Evolutionary conservation across 805 yeast genomes (phyloP).

Genomic region (Sporopachydermia lactativora): DNA sequence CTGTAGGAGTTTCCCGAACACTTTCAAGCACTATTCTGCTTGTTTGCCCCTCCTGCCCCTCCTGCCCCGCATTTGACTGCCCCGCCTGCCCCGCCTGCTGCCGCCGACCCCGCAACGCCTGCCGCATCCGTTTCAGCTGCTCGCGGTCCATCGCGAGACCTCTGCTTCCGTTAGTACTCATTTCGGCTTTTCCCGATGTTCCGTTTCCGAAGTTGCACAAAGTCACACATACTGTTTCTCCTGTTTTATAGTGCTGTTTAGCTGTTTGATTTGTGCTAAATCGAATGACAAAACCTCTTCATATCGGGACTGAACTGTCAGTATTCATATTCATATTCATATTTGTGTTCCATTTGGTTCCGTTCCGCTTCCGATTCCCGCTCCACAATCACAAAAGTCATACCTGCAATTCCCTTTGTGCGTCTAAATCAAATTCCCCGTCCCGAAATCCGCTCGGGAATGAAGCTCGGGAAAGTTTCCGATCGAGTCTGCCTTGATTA

Average conservation of each 20-base stretch:
- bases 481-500: not conserved
- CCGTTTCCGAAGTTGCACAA: not conserved
- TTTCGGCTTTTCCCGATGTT: not conserved
- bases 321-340: too few relatives aligned
- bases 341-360: too few relatives aligned
- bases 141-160: not conserved
- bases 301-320: not conserved
- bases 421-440: not conserved
- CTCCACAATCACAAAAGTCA: too few relatives aligned
- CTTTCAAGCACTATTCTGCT: too few relatives aligned
- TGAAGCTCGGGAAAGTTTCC: not conserved
- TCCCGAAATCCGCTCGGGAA: not conserved
- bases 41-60: too few relatives aligned
- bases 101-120: not conserved
- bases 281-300: not conserved
- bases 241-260: not conserved
- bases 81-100: too few relatives aligned
- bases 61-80: too few relatives aligned
- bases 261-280: not conserved
- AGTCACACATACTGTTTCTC: not conserved
- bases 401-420: not conserved
- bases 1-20: too few relatives aligned
- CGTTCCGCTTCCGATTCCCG: too few relatives aligned
- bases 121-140: not conserved
- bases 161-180: not conserved